phyloP scores from a whole-genome alignment of 148 eudicot species.

The Selenicereus undatus region DNA sequence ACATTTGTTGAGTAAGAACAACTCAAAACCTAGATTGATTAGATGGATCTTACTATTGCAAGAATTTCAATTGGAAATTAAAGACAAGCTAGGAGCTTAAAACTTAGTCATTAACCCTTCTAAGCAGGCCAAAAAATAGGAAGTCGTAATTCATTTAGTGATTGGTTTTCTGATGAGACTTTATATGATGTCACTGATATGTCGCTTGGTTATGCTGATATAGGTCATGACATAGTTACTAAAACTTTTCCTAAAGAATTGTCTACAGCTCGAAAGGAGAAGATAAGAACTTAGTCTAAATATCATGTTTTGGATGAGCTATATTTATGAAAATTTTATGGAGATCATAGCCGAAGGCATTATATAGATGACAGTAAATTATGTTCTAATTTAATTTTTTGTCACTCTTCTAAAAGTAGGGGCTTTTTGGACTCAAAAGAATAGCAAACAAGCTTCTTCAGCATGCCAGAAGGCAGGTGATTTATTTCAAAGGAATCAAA shows the following conservation, averaged over 20 bases:
- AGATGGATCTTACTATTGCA: neutral
- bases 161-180: neutral
- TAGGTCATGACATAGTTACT: neutral
- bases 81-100: neutral
- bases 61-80: neutral
- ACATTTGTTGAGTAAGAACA: too few relatives aligned
- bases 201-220: neutral
- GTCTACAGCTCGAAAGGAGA: neutral
- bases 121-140: neutral
- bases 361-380: neutral
- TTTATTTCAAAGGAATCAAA: neutral
- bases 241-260: neutral
- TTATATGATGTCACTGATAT: neutral
- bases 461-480: neutral
- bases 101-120: neutral
- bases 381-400: neutral
- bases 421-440: neutral
- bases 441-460: neutral
- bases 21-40: too few relatives aligned
- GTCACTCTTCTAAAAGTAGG: neutral
- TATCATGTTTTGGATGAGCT: neutral
- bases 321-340: neutral
- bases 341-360: neutral
- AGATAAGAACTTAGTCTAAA: neutral
- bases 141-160: neutral